These are phyloP conservation scores for Lipomyces chichibuensis DNA, from an alignment of 805 yeast species.

Conservation along the genomic window DNA sequence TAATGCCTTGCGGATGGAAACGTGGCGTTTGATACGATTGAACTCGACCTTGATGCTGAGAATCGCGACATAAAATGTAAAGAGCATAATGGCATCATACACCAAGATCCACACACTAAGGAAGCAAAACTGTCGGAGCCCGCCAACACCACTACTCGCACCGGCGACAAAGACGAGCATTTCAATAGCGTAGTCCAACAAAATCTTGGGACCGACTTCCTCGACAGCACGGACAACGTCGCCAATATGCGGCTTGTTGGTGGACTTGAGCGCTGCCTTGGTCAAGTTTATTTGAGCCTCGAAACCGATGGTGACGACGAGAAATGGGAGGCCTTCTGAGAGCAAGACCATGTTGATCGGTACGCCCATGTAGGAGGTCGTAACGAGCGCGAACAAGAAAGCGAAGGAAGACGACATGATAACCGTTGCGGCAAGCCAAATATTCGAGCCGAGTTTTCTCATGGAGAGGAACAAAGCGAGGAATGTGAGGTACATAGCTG, in stretches of 20 bases:
- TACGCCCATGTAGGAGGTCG: conserved; percentile 59
- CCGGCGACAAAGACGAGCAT: conserved; percentile 63
- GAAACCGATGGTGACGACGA: conserved; percentile 90
- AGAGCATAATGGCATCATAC: conserved; percentile 71
- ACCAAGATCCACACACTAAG: conserved; percentile 69
- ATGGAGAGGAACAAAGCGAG: conserved; percentile 73
- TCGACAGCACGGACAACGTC: conserved; percentile 47
- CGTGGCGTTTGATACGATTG: conserved; percentile 78
- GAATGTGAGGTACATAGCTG: conserved; percentile 86
- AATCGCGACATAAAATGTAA: conserved; percentile 81
- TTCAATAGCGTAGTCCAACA: conserved; percentile 77
- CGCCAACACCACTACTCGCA: conserved; percentile 64
- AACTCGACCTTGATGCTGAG: conserved; percentile 88
- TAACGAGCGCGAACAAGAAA: conserved; percentile 73
- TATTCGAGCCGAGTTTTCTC: conserved; percentile 76
- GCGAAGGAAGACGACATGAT: conserved; percentile 80
- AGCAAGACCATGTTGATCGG: conserved; percentile 72
- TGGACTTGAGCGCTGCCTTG: conserved; percentile 45
- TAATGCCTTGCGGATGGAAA: conserved; percentile 72
- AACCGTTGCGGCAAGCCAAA: conserved; percentile 84
- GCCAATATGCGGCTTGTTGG: conserved; percentile 35
- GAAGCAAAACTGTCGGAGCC: conserved; percentile 78
- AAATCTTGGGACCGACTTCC: conserved; percentile 54
- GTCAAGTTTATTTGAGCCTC: conserved; percentile 80
- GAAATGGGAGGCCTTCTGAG: conserved; percentile 90